These are phyloP conservation scores for Aspergillus carlsbadensis DNA, from an alignment of 495 filamentous ascomycete genomes.

Conservation along the genomic window DNA sequence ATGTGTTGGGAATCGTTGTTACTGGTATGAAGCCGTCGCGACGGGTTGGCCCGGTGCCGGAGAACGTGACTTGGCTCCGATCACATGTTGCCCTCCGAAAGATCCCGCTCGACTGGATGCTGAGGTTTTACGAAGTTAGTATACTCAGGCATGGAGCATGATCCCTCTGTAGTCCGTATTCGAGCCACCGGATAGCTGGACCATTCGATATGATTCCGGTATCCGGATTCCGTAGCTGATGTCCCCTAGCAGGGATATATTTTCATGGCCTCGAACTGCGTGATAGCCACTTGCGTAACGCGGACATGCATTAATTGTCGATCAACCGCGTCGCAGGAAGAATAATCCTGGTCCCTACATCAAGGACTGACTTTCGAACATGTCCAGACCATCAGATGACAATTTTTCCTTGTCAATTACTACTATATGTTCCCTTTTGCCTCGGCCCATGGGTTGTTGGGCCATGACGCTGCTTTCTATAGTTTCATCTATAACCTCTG, in stretches of 20 bases:
- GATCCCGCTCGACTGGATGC: conserved; percentile 7
- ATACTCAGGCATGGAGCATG: not conserved
- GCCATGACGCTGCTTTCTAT: not conserved
- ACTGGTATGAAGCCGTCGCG: no score
- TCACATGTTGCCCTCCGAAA: conserved; percentile 18
- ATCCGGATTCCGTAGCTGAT: no score
- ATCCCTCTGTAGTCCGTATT: no score
- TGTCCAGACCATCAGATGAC: not conserved
- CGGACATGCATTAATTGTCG: not conserved
- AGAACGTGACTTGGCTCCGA: conserved; percentile 13
- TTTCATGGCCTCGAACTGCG: not conserved
- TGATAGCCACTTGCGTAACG: not conserved
- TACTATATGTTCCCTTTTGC: not conserved
- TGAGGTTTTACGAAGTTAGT: not conserved
- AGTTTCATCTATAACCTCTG: not conserved
- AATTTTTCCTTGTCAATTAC: not conserved
- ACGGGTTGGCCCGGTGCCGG: conserved; percentile 7
- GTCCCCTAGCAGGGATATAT: not conserved
- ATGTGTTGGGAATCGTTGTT: no score
- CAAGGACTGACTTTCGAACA: not conserved
- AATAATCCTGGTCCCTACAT: not conserved
- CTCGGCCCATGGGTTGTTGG: not conserved
- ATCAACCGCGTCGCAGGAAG: not conserved
- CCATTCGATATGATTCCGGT: not conserved
- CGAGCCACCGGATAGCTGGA: no score